Percentiles rank a stretch among this genome's conserved stretches.
These are phyloP conservation scores for Penicillium sp. DNA, from an alignment of 2,329 filamentous ascomycete genomes.

Conservation along the genomic window DNA sequence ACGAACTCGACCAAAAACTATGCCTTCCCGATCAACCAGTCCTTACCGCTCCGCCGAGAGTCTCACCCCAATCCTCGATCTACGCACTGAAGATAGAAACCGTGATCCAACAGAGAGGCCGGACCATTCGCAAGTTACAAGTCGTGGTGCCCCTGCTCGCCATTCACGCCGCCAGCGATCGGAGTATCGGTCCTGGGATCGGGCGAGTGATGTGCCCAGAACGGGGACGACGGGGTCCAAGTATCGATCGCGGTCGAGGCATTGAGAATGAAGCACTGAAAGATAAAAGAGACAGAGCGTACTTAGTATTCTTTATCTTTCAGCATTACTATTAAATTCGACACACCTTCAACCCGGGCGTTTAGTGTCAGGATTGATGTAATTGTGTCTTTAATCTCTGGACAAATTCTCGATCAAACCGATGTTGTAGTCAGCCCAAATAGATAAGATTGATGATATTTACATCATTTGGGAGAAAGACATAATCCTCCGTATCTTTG, in stretches of 20 bases:
- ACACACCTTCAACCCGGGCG: not conserved
- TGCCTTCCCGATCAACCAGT: constrained; percentile 19
- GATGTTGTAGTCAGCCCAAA: not conserved
- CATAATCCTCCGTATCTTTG: not conserved
- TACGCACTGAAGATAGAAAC: not conserved
- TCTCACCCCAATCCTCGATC: constrained; percentile 12
- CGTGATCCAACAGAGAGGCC: constrained; percentile 4
- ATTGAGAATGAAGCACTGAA: constrained; percentile 8
- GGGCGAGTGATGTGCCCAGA: constrained; percentile 19
- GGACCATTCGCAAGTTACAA: constrained; percentile 12
- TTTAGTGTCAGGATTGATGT: not conserved
- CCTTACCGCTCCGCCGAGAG: constrained; percentile 13
- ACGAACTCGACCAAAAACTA: not conserved
- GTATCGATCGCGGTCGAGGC: constrained; percentile 21
- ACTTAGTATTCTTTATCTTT: not conserved
- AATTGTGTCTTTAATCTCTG: not conserved
- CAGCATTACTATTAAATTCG: not conserved
- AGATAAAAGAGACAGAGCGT: not conserved
- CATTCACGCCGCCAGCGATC: constrained; percentile 18
- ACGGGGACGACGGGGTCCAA: constrained; percentile 21
- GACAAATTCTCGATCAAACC: not conserved
- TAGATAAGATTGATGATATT: not conserved
- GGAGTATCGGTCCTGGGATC: constrained; percentile 21
- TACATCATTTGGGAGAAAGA: not conserved
- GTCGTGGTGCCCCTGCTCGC: constrained; percentile 15